Base-by-base conservation (phyloP, 345 rosid species). In the Toxicodendron radicans region DNA sequence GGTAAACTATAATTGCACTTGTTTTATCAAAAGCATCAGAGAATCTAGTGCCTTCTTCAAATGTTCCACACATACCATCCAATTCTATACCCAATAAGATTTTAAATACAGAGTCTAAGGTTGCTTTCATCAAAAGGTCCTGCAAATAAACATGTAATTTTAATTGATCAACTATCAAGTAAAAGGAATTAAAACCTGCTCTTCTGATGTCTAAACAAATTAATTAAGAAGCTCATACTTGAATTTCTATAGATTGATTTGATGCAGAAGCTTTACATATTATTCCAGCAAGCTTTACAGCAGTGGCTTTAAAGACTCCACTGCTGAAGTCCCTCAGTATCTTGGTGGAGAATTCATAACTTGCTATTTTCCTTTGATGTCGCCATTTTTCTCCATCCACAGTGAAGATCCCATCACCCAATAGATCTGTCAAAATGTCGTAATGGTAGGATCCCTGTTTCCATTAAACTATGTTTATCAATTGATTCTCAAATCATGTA, bases 381-480 rank as follows among this genome's bases (percentile, higher is more conserved):
- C 76, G 78, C 87, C 87, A 83, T 45, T 80, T 80, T 12, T 83
- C 87, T 10, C 84, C 87, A 68, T 83, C 82, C 45, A 83, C 84
- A 2, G 76, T 66, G 74, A 83, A 80, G 61, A 83, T 83, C 7
- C 84, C 87, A 66, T 83, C 79, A 58, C 87, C 85, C 10, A 83
- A 70, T 9, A 83, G 72, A 60, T 72, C 83, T 1, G 72, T 68
- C 38, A 81, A 17, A 38, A 33, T 63, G 38, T 14, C 20, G 53
- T 66, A 57, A 46, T 77, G 73, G 38, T 65, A 32, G 51, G n/a
- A 66, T 48, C 70, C 70, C 70, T 66, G 53, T 69, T 38, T 54
- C 24, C 58, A 58, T 62, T 6, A 45, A 38, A 27, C 30, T 27
- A 2, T 27, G 30, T 27, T 27, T 27, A 27, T 27, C 30, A 27